Conservation (phyloP, 2,329 filamentous ascomycete genomes). For the Alternaria ethzedia region DNA sequence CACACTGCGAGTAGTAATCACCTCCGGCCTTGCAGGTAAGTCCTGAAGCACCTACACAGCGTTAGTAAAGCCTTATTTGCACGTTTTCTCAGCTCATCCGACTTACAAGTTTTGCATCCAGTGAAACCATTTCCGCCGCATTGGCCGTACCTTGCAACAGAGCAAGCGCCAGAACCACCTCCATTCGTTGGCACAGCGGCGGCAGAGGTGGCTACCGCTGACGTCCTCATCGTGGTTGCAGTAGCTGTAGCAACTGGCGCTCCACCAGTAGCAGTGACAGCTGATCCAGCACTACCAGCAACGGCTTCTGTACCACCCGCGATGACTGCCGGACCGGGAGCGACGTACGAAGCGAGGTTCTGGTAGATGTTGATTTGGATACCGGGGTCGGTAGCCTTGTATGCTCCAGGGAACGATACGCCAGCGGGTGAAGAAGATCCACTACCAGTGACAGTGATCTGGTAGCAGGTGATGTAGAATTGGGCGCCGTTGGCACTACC, state of each 20-base stretch:
- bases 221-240: slow-evolving; percentile 16
- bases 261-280: slow-evolving; percentile 26
- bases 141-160: slow-evolving; percentile 35
- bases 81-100: neutral
- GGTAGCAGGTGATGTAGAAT: slow-evolving; percentile 59
- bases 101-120: slow-evolving; percentile 14
- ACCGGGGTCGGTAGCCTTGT: slow-evolving; percentile 64
- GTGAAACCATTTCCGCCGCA: slow-evolving; percentile 37
- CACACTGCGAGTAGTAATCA: slow-evolving; percentile 9
- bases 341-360: slow-evolving; percentile 53
- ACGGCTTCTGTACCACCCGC: slow-evolving; percentile 36
- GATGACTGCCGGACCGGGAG: slow-evolving; percentile 58
- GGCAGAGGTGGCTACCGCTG: slow-evolving; percentile 9
- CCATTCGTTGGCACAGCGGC: slow-evolving; percentile 21
- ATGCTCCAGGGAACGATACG: slow-evolving; percentile 60
- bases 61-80: neutral
- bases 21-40: slow-evolving; percentile 5
- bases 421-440: slow-evolving; percentile 57
- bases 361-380: slow-evolving; percentile 68
- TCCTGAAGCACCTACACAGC: slow-evolving; percentile 5
- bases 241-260: slow-evolving; percentile 17
- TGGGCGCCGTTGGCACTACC: slow-evolving; percentile 53
- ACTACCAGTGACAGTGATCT: slow-evolving; percentile 64
- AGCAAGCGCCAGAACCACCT: slow-evolving; percentile 19
- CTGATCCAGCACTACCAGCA: slow-evolving; percentile 35